phyloP scores from a whole-genome alignment of 108 stramenopile genomes.

The Fragilariopsis cylindrus region DNA sequence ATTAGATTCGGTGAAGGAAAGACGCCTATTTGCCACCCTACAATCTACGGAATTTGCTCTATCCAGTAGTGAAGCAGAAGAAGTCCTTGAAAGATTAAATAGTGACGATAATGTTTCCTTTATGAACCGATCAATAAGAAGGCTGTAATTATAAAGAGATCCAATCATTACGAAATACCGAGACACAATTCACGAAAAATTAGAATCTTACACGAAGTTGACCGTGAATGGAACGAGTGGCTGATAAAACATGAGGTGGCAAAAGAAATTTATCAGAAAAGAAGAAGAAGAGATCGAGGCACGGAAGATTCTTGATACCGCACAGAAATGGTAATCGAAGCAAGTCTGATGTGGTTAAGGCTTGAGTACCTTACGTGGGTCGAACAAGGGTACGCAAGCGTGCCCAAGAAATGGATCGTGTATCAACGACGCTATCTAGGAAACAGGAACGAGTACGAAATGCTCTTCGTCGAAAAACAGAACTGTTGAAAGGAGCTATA shows the following conservation, averaged over 20 bases:
- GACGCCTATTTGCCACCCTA: conserved; percentile 37
- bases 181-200: conserved; percentile 31
- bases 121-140: conserved; percentile 22
- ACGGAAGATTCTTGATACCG: conserved; percentile 26
- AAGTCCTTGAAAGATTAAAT: conserved; percentile 26
- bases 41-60: conserved; percentile 36
- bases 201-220: conserved; percentile 18
- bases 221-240: conserved; percentile 28
- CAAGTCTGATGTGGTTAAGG: conserved; percentile 17
- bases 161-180: conserved; percentile 19
- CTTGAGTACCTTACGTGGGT: conserved; percentile 16
- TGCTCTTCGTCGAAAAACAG: conserved; percentile 32
- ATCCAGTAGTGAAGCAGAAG: conserved; percentile 35
- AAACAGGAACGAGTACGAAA: conserved; percentile 39
- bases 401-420: conserved; percentile 41
- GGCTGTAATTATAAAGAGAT: conserved; percentile 36
- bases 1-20: conserved; percentile 26
- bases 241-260: conserved; percentile 22
- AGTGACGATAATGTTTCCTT: conserved; percentile 10
- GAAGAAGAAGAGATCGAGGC: conserved; percentile 31
- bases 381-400: conserved; percentile 30
- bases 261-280: conserved; percentile 3
- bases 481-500: conserved; percentile 27
- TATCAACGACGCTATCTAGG: conserved; percentile 18
- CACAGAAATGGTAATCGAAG: conserved; percentile 27